Evolutionary conservation across 768 basidiomycete species (phyloP).

Genomic region (Lactifluus piperatus): DNA sequence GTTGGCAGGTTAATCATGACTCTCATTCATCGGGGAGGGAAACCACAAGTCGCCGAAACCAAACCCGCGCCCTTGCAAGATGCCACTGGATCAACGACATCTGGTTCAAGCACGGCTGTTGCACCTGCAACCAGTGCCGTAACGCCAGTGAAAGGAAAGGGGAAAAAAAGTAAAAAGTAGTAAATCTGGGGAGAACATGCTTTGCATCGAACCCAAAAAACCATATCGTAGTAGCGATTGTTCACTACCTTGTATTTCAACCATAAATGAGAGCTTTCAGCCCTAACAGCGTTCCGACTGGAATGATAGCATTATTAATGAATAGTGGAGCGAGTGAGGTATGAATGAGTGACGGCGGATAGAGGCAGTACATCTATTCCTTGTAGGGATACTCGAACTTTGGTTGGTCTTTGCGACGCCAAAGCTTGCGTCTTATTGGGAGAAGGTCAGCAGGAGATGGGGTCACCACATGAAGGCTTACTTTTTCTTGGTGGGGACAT

Average conservation of each 20-base stretch:
- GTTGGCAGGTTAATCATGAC: constrained; percentile 60
- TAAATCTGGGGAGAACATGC: not conserved
- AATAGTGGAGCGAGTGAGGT: not conserved
- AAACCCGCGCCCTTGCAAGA: not conserved
- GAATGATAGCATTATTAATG: not conserved
- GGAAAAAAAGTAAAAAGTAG: constrained; percentile 12
- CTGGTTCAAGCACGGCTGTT: constrained; percentile 7
- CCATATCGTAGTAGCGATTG: not conserved
- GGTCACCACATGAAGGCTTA: constrained; percentile 33
- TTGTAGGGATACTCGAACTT: constrained; percentile 87
- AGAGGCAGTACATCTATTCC: constrained; percentile 36
- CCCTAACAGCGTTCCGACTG: not conserved
- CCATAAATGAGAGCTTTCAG: not conserved
- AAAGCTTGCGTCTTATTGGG: constrained; percentile 69
- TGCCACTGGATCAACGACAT: not conserved
- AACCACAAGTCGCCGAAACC: constrained; percentile 17
- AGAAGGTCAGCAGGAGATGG: not conserved
- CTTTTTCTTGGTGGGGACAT: constrained; percentile 85
- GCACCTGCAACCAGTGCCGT: not conserved
- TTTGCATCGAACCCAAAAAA: not conserved
- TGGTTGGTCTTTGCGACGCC: constrained; percentile 79
- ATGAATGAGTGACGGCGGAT: not conserved
- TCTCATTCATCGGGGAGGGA: constrained; percentile 41
- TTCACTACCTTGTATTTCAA: not conserved
- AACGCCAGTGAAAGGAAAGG: constrained; percentile 15